Conservation (phyloP, 1,284 basidiomycete genomes). For the Ceratobasidium sp. region DNA sequence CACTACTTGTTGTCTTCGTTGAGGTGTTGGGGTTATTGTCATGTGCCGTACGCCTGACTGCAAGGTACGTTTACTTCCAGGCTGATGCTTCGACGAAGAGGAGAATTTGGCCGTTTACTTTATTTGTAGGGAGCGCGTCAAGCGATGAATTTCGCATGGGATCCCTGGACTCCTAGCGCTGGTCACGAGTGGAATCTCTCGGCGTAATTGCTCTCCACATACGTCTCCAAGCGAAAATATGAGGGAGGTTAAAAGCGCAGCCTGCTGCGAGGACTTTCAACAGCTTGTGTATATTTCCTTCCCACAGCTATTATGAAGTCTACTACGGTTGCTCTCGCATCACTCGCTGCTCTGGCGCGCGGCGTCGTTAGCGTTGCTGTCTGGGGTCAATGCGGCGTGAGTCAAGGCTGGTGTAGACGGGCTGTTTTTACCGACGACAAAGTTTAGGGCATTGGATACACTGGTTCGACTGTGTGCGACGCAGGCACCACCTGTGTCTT, state of each 20-base stretch:
- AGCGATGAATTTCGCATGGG: background rate
- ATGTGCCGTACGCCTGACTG: slow-evolving; percentile 13
- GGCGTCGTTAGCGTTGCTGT: slow-evolving; percentile 10
- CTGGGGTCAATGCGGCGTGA: slow-evolving; percentile 29
- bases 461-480: background rate
- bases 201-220: slow-evolving; percentile 21
- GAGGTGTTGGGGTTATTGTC: slow-evolving; percentile 18
- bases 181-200: slow-evolving; percentile 30
- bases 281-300: background rate
- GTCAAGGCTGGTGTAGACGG: background rate
- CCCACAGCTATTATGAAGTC: slow-evolving; percentile 21
- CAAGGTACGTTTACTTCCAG: slow-evolving; percentile 11
- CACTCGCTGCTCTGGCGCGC: slow-evolving; percentile 19
- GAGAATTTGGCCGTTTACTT: background rate
- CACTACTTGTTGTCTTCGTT: slow-evolving; percentile 1
- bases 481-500: background rate
- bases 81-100: slow-evolving; percentile 5
- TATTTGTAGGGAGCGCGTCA: background rate
- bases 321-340: slow-evolving; percentile 13
- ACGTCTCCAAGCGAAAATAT: background rate
- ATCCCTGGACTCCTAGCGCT: background rate
- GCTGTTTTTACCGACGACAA: no score
- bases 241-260: slow-evolving; percentile 19
- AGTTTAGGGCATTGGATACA: slow-evolving; percentile 15
- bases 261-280: background rate